Evolutionary conservation across 495 filamentous ascomycete genomes (phyloP).

Genomic region (Hypoxylon intermedium): DNA sequence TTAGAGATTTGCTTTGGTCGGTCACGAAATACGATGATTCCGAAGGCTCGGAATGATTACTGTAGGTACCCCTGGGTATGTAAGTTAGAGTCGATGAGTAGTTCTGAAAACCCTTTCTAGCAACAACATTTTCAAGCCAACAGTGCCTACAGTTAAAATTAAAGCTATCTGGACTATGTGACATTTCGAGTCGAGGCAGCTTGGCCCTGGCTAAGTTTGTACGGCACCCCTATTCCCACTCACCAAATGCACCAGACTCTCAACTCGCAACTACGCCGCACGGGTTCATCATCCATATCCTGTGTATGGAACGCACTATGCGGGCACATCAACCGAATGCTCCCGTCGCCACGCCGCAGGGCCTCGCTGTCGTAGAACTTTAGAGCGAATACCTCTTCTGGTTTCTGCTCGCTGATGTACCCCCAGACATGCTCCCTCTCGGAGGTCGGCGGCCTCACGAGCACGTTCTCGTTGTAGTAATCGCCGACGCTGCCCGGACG

Average conservation of each 20-base stretch:
- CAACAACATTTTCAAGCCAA: no score
- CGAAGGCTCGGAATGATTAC: no score
- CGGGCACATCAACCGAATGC: neutral
- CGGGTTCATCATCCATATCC: neutral
- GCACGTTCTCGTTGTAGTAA: conserved; percentile 9
- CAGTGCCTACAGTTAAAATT: no score
- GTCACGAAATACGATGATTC: no score
- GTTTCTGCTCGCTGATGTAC: conserved; percentile 23
- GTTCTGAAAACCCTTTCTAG: no score
- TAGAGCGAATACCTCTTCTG: conserved; percentile 5
- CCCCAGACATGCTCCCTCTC: neutral
- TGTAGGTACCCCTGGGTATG: no score
- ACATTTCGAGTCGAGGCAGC: no score
- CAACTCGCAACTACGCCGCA: conserved; percentile 6
- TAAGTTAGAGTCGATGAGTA: no score
- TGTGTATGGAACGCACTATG: neutral
- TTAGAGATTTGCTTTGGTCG: no score
- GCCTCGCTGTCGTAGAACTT: conserved; percentile 13
- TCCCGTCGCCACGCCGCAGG: neutral
- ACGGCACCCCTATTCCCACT: neutral
- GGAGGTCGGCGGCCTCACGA: neutral
- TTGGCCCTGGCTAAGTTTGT: no score
- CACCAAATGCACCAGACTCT: conserved; percentile 11
- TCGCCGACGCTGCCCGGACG: neutral
- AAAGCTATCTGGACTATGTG: no score